Conservation (phyloP, 352 stramenopile species). For the Peronospora destructor region DNA sequence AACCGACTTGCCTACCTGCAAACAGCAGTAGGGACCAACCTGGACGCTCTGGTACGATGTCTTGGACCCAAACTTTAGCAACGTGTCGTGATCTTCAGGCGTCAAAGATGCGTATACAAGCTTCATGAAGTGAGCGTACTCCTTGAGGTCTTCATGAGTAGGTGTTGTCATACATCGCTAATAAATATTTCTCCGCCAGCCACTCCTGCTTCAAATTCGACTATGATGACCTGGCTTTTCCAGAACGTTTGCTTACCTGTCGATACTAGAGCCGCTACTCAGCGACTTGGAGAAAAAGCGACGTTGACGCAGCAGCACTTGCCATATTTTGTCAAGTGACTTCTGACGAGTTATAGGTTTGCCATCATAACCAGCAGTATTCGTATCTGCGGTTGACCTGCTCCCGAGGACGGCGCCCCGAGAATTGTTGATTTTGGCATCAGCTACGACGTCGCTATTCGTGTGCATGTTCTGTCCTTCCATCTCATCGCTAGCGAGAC, state of each 20-base stretch:
- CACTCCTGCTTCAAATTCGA: neutral
- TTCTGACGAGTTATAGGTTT: conserved; percentile 15
- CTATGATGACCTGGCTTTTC: neutral
- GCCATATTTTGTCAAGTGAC: conserved; percentile 45
- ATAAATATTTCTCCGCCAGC: too few relatives aligned
- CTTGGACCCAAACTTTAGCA: conserved; percentile 19
- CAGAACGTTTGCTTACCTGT: conserved; percentile 16
- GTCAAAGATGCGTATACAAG: conserved; percentile 1
- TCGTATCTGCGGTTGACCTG: neutral
- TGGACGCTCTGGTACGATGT: conserved; percentile 21
- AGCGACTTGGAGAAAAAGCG: conserved; percentile 54
- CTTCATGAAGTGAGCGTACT: neutral
- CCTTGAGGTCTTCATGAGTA: conserved; percentile 1
- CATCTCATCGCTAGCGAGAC: conserved; percentile 56
- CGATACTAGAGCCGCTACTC: conserved; percentile 41
- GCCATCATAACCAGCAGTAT: neutral
- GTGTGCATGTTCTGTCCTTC: conserved; percentile 30
- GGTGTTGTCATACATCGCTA: neutral
- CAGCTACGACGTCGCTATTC: conserved; percentile 16
- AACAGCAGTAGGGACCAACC: conserved; percentile 12
- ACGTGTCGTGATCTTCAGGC: neutral
- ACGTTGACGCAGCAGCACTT: conserved; percentile 44
- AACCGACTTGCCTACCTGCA: conserved; percentile 21
- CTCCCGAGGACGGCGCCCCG: neutral
- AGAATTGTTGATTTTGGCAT: conserved; percentile 5